Base-by-base conservation (phyloP, 257 asterid species). In the Nicotiana undulata region DNA sequence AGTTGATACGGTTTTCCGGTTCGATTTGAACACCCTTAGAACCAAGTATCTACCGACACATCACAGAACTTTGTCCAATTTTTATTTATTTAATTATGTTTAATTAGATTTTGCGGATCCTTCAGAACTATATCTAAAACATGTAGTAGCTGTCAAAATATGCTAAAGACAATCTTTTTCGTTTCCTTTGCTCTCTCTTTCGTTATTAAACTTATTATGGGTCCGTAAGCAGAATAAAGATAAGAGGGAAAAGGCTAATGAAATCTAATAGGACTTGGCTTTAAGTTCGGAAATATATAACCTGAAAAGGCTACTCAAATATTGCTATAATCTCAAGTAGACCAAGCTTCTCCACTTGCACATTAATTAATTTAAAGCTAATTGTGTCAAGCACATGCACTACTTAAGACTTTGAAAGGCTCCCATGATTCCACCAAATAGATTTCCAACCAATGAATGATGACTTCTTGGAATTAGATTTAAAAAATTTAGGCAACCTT, bases 331-430 rank as follows among this genome's bases (percentile, higher is more conserved):
- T 74, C 60, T 49, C 61, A 65, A 65, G 12, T 49, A 49, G 44
- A 49, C 15, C 61, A 74, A 74, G 78, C 53, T 72, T 74, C 16
- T 46, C 78, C 78, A 72, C 78, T 46, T 74, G 40, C 24, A 49
- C 78, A 74, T 22, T 49, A 49, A 46, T 74, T 67, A 67, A 67
- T 34, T 72, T 24, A 49, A 49, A 74, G 61, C 61, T 46, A 46
- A 74, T 2, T 74, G 78, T 74, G 78, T 49, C 60, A 24, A 72
- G 78, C 78, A 74, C 78, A 74, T 74, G 78, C 40, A 8, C 61
- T 72, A 24, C 15, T 46, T 3, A 74, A 46, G 61, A 46, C 4
- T 7, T 49, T 15, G 34, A 7, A 49, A 72, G 22, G 34, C 16
- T 44, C 24, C 15, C 78, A 72, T 72, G 61, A 74, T 74, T 74